phyloP scores from a whole-genome alignment of 768 basidiomycete species.

The Coprinopsis sp. region DNA sequence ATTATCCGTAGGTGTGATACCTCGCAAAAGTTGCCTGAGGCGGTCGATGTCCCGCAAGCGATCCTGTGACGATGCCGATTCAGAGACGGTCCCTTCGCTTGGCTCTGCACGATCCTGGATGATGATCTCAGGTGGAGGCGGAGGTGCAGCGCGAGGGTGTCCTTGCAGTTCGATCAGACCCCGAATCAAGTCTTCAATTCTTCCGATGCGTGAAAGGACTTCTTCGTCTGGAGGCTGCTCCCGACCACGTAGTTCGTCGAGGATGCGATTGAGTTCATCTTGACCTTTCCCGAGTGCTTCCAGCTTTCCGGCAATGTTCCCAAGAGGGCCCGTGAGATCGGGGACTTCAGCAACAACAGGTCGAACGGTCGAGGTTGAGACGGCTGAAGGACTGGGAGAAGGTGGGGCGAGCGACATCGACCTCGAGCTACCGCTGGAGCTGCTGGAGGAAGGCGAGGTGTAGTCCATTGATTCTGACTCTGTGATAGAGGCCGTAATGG shows the following conservation, averaged over 20 bases:
- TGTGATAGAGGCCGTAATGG: not conserved
- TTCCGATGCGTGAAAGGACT: constrained; percentile 35
- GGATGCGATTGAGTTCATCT: constrained; percentile 47
- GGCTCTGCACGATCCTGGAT: constrained; percentile 14
- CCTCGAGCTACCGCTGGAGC: constrained; percentile 8
- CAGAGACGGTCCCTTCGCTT: constrained; percentile 22
- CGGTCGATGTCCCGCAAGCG: constrained; percentile 21
- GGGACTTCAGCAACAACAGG: constrained; percentile 29
- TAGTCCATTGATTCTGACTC: constrained; percentile 5
- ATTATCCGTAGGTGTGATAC: constrained; percentile 17
- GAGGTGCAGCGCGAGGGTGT: constrained; percentile 18
- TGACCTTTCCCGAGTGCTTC: constrained; percentile 62
- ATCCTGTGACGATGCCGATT: constrained; percentile 25
- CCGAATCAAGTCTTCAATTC: constrained; percentile 46
- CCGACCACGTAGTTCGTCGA: constrained; percentile 59
- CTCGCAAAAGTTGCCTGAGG: constrained; percentile 19
- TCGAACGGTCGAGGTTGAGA: constrained; percentile 32
- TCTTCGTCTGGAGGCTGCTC: constrained; percentile 32
- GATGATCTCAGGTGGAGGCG: constrained; percentile 16
- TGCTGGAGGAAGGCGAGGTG: constrained; percentile 8
- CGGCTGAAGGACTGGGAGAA: constrained; percentile 8
- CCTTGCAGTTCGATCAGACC: constrained; percentile 31
- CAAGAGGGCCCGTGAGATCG: constrained; percentile 36
- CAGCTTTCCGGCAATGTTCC: constrained; percentile 50
- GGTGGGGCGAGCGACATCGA: constrained; percentile 1